Base-by-base conservation (phyloP, 108 stramenopile genomes). In the Asterionellopsis glacialis region DNA sequence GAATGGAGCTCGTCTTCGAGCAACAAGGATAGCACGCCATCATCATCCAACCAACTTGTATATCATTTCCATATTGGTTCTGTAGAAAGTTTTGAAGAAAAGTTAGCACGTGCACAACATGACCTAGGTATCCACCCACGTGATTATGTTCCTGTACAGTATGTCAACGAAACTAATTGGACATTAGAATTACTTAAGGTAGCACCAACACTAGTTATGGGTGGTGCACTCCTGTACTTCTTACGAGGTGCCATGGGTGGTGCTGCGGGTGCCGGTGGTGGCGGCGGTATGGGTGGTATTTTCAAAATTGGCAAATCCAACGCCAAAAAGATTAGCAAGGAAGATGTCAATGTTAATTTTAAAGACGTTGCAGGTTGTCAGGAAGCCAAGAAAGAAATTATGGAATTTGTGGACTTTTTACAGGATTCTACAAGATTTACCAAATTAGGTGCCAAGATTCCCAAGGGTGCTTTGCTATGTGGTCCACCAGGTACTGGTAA, bases 401-500 rank as follows among this genome's bases (percentile, higher is more conserved):
- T 93, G 83, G 96, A 97, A 70, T 94, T 97, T 68, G 96, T 97
- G 0, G 88, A 95, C 61, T 97, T 97, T 67, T 76, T 97, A 45
- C 82, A 93, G 70, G 77, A 79, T 41, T 80, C 87, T 7, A 69
- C 75, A 18, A 66, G 67, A 41, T 95, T 94, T 63, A 91, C 90
- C 4, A 80, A 90, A 45, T 68, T 94, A 0, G 96, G 96, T 28
- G 94, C 94, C 49, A 94, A 94, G 66, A 94, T 97, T 40, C 96
- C 96, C 22, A 95, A 93, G 74, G 96, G 96, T 11, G 96, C 92
- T 2, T 65, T 97, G 6, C 73, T 97, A 10, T 73, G 73, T 48
- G 96, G 96, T 0, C 96, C 96, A 9, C 96, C 96, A 0, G 96
- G 96, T 40, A 96, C 95, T 16, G 98, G 98, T 42, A 99, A 99